Conservation (phyloP, 306 rosid species). For the Cercis canadensis region DNA sequence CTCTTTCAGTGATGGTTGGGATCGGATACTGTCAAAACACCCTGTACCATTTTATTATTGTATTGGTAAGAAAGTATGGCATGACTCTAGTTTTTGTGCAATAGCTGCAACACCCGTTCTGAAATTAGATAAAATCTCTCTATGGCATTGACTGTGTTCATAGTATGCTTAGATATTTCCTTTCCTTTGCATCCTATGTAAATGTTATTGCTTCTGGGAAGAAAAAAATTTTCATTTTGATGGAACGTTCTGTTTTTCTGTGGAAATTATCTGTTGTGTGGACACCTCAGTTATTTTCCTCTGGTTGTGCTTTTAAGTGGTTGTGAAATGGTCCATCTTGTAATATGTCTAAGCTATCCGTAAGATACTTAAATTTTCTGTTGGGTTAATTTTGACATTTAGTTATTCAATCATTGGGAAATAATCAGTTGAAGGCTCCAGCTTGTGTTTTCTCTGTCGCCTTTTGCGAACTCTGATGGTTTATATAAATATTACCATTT, state of each 20-base stretch:
- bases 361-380: constrained; percentile 9
- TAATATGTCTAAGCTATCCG: neutral
- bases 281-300: neutral
- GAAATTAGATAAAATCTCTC: neutral
- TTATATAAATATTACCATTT: constrained; percentile 10
- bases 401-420: constrained; percentile 10
- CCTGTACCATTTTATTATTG: constrained; percentile 97
- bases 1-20: constrained; percentile 97
- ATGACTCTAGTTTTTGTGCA: constrained; percentile 8
- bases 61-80: constrained; percentile 65
- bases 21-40: constrained; percentile 89
- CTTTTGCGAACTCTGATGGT: neutral
- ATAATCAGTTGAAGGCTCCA: constrained; percentile 22
- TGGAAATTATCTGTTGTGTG: neutral
- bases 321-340: constrained; percentile 18
- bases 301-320: neutral
- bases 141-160: constrained; percentile 9
- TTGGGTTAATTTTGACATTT: constrained; percentile 20
- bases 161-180: constrained; percentile 32
- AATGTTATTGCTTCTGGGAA: constrained; percentile 6
- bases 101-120: constrained; percentile 19
- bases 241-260: no score
- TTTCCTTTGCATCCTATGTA: constrained; percentile 2
- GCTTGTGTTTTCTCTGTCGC: neutral
- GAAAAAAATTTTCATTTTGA: no score